A percentile compares a stretch with the other conserved stretches of the same genome.
These are phyloP conservation scores for Strobilomyces echinocephalus DNA, from an alignment of 768 basidiomycete genomes.

Conservation along the genomic window DNA sequence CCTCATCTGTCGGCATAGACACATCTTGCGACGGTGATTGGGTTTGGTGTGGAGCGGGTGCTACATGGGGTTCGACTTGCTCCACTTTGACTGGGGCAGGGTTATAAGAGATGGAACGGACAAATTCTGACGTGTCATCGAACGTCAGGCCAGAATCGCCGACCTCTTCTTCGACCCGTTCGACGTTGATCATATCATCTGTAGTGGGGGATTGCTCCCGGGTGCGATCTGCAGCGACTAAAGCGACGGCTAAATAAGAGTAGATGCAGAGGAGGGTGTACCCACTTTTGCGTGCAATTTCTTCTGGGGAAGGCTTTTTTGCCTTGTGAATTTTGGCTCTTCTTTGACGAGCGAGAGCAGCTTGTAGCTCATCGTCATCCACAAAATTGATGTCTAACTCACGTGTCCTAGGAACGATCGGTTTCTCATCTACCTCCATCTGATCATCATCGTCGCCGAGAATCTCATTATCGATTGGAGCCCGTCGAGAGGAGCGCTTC, in stretches of 20 bases:
- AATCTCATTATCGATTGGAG: slow-evolving; percentile 39
- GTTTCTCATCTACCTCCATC: slow-evolving; percentile 81
- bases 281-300: slow-evolving; percentile 73
- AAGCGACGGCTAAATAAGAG: slow-evolving; percentile 2
- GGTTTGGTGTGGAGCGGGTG: slow-evolving; percentile 27
- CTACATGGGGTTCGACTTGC: slow-evolving; percentile 33
- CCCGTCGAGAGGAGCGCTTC: slow-evolving; percentile 73
- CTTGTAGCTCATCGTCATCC: slow-evolving; percentile 97
- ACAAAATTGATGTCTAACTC: slow-evolving; percentile 87
- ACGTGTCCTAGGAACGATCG: slow-evolving; percentile 60
- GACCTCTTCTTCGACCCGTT: slow-evolving; percentile 41
- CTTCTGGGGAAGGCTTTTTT: slow-evolving; percentile 76
- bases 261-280: slow-evolving; percentile 7
- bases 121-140: slow-evolving; percentile 96
- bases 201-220: slow-evolving; percentile 44
- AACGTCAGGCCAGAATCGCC: slow-evolving; percentile 62
- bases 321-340: slow-evolving; percentile 74
- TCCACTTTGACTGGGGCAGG: slow-evolving; percentile 51
- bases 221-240: slow-evolving; percentile 63
- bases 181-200: slow-evolving; percentile 41
- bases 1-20: slow-evolving; percentile 59
- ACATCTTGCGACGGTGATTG: slow-evolving; percentile 48
- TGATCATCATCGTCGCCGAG: slow-evolving; percentile 21
- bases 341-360: slow-evolving; percentile 80
- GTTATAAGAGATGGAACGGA: slow-evolving; percentile 74